Percentiles rank a stretch among this genome's conserved stretches.
Evolutionary conservation across 129 eudicot genomes (phyloP).

Genomic region (Smallanthus sonchifolius): DNA sequence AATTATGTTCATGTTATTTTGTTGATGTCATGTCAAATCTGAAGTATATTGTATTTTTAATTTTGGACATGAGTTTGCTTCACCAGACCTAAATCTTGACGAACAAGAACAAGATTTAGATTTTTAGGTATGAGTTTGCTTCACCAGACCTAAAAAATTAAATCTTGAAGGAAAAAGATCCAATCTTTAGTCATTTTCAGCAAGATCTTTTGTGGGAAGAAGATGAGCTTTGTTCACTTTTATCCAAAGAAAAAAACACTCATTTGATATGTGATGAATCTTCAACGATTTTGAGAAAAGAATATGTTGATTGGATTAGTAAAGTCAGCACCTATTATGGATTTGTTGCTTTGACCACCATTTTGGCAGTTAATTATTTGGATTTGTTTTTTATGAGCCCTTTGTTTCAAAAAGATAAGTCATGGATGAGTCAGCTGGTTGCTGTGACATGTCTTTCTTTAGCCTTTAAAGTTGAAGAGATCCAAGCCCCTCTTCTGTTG

Average conservation of each 20-base stretch:
- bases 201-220: constrained; percentile 65
- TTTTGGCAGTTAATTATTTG: constrained; percentile 75
- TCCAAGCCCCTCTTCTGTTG: constrained; percentile 70
- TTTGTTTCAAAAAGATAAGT: constrained; percentile 60
- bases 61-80: no score
- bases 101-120: constrained; percentile 51
- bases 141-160: constrained; percentile 3
- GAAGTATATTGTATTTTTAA: no score
- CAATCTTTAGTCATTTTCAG: constrained; percentile 29
- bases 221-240: constrained; percentile 54
- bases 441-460: constrained; percentile 88
- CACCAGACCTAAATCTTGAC: no score
- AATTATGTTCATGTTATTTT: not conserved
- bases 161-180: constrained; percentile 28
- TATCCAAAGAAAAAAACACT: constrained; percentile 49
- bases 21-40: not conserved
- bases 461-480: constrained; percentile 95
- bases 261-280: constrained; percentile 32
- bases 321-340: constrained; percentile 59
- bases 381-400: constrained; percentile 57
- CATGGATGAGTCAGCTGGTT: constrained; percentile 86
- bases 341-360: constrained; percentile 49
- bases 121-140: constrained; percentile 13
- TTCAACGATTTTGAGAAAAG: constrained; percentile 36
- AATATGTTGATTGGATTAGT: constrained; percentile 67